A percentile compares a stretch with the other conserved stretches of the same genome.
Evolutionary conservation across 208 protist genomes (phyloP).

Genomic region (Wallacemonas sp.): DNA sequence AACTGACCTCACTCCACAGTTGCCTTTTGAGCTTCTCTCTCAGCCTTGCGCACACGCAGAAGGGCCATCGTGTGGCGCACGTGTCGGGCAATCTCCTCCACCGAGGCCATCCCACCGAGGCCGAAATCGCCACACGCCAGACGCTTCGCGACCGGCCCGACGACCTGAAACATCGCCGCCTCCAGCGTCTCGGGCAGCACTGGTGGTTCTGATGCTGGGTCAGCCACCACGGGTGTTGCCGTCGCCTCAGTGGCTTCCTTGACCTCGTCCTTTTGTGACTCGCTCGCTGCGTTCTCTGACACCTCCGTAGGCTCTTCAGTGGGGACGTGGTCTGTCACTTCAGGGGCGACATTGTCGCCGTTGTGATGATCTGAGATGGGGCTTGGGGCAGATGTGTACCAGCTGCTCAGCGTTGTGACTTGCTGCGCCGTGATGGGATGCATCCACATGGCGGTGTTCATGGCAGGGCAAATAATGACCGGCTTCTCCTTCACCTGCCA

Average conservation of each 20-base stretch:
- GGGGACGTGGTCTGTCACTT: neutral
- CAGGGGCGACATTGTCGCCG: too few relatives aligned
- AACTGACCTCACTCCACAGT: neutral
- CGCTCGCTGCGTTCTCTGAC: neutral
- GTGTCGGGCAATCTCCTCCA: conserved; percentile 73
- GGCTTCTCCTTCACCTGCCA: conserved; percentile 93
- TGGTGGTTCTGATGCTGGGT: neutral
- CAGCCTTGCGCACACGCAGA: conserved; percentile 46
- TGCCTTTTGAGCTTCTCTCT: neutral
- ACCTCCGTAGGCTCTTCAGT: neutral
- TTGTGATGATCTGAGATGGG: neutral
- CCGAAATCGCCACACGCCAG: conserved; percentile 95
- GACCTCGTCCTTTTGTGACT: neutral
- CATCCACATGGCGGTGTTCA: conserved; percentile 99
- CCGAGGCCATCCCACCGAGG: conserved; percentile 90
- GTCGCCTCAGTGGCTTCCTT: neutral
- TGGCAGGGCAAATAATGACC: conserved; percentile 96
- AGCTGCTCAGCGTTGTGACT: conserved; percentile 48
- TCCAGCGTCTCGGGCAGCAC: conserved; percentile 36
- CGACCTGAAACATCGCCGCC: conserved; percentile 76
- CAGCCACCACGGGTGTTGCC: neutral
- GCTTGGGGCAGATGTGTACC: conserved; percentile 39
- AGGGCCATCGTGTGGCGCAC: conserved; percentile 67
- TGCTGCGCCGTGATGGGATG: conserved; percentile 93
- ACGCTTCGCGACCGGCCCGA: conserved; percentile 90